These are phyloP conservation scores for Populus ilicifolia DNA, from an alignment of 345 rosid species.

Conservation along the genomic window DNA sequence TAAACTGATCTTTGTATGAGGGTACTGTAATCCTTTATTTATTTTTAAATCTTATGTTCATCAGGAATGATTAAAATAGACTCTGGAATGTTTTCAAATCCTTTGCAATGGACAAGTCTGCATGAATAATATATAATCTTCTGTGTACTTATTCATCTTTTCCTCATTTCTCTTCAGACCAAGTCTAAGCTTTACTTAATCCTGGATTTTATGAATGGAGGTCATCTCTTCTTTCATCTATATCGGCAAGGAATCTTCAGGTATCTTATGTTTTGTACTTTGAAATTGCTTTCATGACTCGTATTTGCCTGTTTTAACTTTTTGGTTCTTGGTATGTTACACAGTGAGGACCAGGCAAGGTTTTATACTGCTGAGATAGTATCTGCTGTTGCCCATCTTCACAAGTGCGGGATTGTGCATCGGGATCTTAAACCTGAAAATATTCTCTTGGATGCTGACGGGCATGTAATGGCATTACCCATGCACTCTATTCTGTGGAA, in stretches of 20 bases:
- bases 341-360: constrained; percentile 74
- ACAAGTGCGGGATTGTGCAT: constrained; percentile 58
- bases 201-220: constrained; percentile 69
- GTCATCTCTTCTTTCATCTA: constrained; percentile 74
- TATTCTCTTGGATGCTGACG: constrained; percentile 60
- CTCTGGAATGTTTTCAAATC: not conserved
- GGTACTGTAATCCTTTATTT: not conserved
- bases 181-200: constrained; percentile 68
- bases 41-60: not conserved
- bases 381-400: constrained; percentile 75
- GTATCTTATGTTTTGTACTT: constrained; percentile 21
- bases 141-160: not conserved
- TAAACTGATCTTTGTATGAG: not conserved
- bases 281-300: not conserved
- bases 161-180: constrained; percentile 40
- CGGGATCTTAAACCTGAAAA: constrained; percentile 82
- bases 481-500: constrained; percentile 3
- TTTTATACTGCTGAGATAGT: constrained; percentile 70
- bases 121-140: not conserved
- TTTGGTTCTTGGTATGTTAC: constrained; percentile 13
- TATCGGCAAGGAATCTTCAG: constrained; percentile 67
- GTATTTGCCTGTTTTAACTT: constrained; percentile 13
- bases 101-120: not conserved
- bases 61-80: not conserved
- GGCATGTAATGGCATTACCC: constrained; percentile 47